Base-by-base conservation (phyloP, 2,329 filamentous ascomycete genomes). In the Beauveria sp. region DNA sequence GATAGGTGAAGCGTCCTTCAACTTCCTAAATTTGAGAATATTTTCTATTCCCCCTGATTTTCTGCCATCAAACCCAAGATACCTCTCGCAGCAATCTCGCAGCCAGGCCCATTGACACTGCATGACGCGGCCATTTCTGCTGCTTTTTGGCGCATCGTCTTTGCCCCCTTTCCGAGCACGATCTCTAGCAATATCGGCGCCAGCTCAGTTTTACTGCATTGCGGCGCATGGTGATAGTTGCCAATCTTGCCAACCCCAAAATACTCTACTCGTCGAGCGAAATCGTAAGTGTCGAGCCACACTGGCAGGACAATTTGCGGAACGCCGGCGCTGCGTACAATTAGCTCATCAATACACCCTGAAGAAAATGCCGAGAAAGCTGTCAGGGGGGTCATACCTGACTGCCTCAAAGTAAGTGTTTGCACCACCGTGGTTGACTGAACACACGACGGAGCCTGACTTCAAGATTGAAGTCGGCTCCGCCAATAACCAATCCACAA, bases 251-350 rank as follows among this genome's bases (percentile, higher is more conserved):
- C 77, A 24, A 80, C 70, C 0, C 72, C 73, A 0, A 77, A 63
- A 57, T 69, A 73, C 64, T 80, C 77, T 0, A 73, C 75, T 3
- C 73, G 70, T 18, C 67, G 68, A 7, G 77, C 76, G 61, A 72
- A 78, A 52, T 79, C 75, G 60, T 76, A 77, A 0, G 73, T 72
- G 56, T 80, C 78, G 3, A 73, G 67, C 78, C 78, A 80, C 4
- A 72, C 65, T 0, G 78, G 77, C 1, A 80, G 67, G 5, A 80
- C 64, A 12, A 80, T 63, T 51, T 80, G 78, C 2, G 78, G 73
- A 14, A 76, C 68, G 3, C 77, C 77, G 26, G 71, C 70, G 16
- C 77, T 78, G 40, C 16, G 3, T 16, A 24, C 20, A 24, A 20
- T 55, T 30, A 50, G 47, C 22, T 22, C 20, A 18, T 48, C 14